These are phyloP conservation scores for Echinochloa phyllopogon DNA, from an alignment of 176 grass and related monocot genomes.

Conservation along the genomic window DNA sequence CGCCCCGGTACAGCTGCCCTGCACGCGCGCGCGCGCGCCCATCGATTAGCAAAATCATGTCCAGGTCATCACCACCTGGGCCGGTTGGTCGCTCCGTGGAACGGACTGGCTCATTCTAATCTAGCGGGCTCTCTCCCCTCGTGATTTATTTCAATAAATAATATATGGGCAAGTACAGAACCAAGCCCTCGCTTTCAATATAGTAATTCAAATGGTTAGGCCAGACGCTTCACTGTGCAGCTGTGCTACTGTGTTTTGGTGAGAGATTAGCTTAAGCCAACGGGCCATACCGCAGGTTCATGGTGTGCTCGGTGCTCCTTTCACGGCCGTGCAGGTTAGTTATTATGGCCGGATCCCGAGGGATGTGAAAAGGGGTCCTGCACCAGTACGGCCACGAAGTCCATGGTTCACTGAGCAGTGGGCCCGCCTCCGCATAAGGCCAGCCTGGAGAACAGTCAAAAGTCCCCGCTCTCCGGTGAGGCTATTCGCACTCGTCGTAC, in stretches of 20 bases:
- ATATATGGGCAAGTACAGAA: too few relatives aligned
- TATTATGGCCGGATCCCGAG: constrained; percentile 3
- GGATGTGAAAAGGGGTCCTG: background rate
- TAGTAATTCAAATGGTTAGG: too few relatives aligned
- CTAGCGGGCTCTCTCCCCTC: background rate
- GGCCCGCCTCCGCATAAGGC: background rate
- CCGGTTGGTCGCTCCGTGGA: background rate
- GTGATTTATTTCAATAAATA: background rate
- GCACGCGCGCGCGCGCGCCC: background rate
- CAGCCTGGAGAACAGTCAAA: constrained; percentile 1
- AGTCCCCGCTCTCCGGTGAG: background rate
- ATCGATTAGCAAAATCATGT: background rate
- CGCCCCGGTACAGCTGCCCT: constrained; percentile 3
- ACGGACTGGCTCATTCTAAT: background rate
- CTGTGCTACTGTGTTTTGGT: background rate
- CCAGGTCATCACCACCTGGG: background rate
- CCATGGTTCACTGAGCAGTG: background rate
- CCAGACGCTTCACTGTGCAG: background rate
- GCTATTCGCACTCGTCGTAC: too few relatives aligned
- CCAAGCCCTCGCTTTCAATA: too few relatives aligned
- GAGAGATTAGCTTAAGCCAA: background rate
- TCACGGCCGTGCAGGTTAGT: background rate
- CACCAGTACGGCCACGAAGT: background rate
- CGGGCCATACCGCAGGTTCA: background rate
- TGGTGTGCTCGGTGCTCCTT: background rate